These are phyloP conservation scores for Pelargonium citronellum DNA, from an alignment of 441 rosid species.

Conservation along the genomic window DNA sequence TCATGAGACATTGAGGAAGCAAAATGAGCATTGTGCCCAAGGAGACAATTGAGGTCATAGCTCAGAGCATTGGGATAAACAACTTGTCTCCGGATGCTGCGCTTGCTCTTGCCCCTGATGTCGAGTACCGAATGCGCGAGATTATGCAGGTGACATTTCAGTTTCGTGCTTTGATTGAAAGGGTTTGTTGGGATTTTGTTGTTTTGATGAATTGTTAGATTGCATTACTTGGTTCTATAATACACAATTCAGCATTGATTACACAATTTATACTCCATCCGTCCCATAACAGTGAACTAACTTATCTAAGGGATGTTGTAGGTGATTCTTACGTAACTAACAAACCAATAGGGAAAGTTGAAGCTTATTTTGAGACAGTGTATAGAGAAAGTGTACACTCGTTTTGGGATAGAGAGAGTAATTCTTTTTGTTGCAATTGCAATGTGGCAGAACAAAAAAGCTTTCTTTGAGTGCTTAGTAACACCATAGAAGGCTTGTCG, in stretches of 20 bases:
- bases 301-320: too few species aligned
- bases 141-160: conserved; percentile 63
- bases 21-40: conserved; percentile 83
- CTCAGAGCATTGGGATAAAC: conserved; percentile 73
- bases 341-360: too few species aligned
- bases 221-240: not conserved
- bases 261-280: too few species aligned
- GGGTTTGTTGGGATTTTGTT: not conserved
- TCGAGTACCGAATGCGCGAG: conserved; percentile 85
- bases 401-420: too few species aligned
- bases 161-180: not conserved
- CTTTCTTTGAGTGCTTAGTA: not conserved
- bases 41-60: conserved; percentile 80
- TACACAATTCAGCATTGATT: not conserved
- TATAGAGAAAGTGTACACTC: too few species aligned
- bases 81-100: conserved; percentile 66
- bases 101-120: conserved; percentile 79
- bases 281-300: too few species aligned
- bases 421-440: not conserved
- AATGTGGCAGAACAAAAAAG: not conserved
- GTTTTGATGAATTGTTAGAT: conserved; percentile 7
- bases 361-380: too few species aligned
- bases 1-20: not conserved
- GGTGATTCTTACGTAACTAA: too few species aligned
- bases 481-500: too few species aligned